These are phyloP conservation scores for Teratosphaeria destructans DNA, from an alignment of 2,329 filamentous ascomycete species.

Conservation along the genomic window DNA sequence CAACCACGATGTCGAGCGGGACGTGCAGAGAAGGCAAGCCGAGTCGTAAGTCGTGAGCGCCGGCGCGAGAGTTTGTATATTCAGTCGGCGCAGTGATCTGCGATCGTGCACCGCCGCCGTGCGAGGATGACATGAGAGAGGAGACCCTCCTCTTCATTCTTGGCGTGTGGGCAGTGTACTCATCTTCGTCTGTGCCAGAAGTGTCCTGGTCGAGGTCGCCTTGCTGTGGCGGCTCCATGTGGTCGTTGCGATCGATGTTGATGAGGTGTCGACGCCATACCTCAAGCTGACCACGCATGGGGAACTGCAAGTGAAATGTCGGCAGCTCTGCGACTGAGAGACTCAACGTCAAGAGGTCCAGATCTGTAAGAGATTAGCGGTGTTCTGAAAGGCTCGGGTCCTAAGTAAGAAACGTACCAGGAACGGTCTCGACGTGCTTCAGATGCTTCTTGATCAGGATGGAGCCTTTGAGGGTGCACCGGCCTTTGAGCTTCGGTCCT, in stretches of 20 bases:
- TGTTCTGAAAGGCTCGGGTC: neutral
- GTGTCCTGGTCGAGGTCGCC: conserved; percentile 68
- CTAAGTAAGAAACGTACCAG: conserved; percentile 26
- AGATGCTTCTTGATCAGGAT: conserved; percentile 98
- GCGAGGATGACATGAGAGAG: conserved; percentile 69
- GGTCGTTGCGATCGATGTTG: conserved; percentile 66
- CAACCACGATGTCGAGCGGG: conserved; percentile 88
- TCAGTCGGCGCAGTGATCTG: conserved; percentile 83
- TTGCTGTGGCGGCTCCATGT: conserved; percentile 45
- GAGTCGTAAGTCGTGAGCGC: conserved; percentile 35
- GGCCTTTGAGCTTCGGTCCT: conserved; percentile 49
- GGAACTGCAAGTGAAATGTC: conserved; percentile 86
- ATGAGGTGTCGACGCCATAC: conserved; percentile 80
- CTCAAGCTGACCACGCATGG: conserved; percentile 72
- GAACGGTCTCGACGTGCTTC: conserved; percentile 66
- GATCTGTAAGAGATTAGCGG: conserved; percentile 44
- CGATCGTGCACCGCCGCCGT: conserved; percentile 64
- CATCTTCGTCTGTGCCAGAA: conserved; percentile 81
- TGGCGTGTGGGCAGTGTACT: conserved; percentile 46
- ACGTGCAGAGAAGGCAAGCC: conserved; percentile 59
- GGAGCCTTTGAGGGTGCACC: conserved; percentile 88
- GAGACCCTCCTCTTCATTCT: conserved; percentile 56
- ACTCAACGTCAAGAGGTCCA: conserved; percentile 76
- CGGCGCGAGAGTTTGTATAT: conserved; percentile 59
- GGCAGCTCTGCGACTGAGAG: conserved; percentile 87